A percentile compares a stretch with the other conserved stretches of the same genome.
These are phyloP conservation scores for Amanita exitialis DNA, from an alignment of 768 basidiomycete genomes.

Conservation along the genomic window DNA sequence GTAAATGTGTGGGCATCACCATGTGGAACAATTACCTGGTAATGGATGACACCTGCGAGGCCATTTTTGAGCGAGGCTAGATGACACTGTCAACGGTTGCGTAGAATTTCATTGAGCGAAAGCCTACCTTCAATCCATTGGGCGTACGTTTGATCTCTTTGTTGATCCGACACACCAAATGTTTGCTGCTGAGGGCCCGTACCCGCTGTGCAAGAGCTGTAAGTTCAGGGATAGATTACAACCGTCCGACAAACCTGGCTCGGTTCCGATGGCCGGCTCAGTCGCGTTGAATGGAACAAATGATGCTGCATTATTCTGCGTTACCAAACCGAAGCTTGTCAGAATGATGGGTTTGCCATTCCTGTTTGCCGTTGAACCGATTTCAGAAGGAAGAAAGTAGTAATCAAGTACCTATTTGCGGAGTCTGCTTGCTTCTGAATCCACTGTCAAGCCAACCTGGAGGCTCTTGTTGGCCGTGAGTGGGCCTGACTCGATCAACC, in stretches of 20 bases:
- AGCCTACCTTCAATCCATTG: slow-evolving; percentile 39
- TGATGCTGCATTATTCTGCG: slow-evolving; percentile 35
- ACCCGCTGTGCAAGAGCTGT: background rate
- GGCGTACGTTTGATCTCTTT: slow-evolving; percentile 42
- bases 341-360: slow-evolving; percentile 45
- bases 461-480: slow-evolving; percentile 43
- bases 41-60: slow-evolving; percentile 35
- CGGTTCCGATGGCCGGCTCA: background rate
- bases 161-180: slow-evolving; percentile 41
- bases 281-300: slow-evolving; percentile 58
- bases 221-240: background rate
- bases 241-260: background rate
- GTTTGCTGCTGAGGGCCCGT: slow-evolving; percentile 16
- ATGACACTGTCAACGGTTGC: slow-evolving; percentile 1
- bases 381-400: background rate
- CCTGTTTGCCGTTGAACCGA: slow-evolving; percentile 19
- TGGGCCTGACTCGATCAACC: slow-evolving; percentile 26
- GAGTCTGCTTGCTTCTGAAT: slow-evolving; percentile 38
- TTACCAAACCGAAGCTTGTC: slow-evolving; percentile 55
- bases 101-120: background rate
- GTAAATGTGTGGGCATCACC: slow-evolving; percentile 1
- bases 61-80: slow-evolving; percentile 31
- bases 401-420: slow-evolving; percentile 28
- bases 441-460: slow-evolving; percentile 43
- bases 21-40: slow-evolving; percentile 25